Evolutionary conservation across 371 early-diverging fungal genomes (phyloP).

Genomic region (Paraphysoderma sedebokerense): DNA sequence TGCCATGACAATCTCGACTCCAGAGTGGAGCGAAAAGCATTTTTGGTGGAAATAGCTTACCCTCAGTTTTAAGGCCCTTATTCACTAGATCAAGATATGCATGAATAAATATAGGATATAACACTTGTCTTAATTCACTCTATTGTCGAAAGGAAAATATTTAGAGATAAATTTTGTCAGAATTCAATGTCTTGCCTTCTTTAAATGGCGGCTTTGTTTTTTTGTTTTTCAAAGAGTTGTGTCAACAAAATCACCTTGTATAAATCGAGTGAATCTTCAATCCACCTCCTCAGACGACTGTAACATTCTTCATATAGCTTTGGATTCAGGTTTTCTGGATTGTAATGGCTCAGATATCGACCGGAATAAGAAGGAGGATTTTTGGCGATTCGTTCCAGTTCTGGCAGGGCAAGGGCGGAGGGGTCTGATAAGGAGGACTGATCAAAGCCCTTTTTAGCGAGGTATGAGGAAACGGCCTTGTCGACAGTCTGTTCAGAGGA

Average conservation of each 20-base stretch:
- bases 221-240: neutral
- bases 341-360: neutral
- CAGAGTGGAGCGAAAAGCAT: neutral
- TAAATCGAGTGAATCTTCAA: conserved; percentile 85
- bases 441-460: neutral
- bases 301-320: conserved; percentile 61
- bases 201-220: neutral
- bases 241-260: conserved; percentile 48
- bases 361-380: too few species aligned
- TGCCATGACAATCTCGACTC: too few species aligned
- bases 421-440: too few species aligned
- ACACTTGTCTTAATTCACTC: conserved; percentile 65
- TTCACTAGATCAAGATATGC: conserved; percentile 77
- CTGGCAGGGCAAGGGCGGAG: too few species aligned
- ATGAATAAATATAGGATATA: conserved; percentile 93
- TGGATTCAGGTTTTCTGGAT: conserved; percentile 12
- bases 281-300: conserved; percentile 68
- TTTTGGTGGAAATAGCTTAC: conserved; percentile 15
- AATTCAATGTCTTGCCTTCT: neutral
- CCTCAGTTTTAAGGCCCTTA: conserved; percentile 37
- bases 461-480: neutral
- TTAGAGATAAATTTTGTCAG: neutral
- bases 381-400: too few species aligned
- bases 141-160: conserved; percentile 11
- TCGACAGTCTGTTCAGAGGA: neutral